phyloP scores from a whole-genome alignment of 192 early-diverging fungal genomes.

The Phlyctochytrium planicorne region DNA sequence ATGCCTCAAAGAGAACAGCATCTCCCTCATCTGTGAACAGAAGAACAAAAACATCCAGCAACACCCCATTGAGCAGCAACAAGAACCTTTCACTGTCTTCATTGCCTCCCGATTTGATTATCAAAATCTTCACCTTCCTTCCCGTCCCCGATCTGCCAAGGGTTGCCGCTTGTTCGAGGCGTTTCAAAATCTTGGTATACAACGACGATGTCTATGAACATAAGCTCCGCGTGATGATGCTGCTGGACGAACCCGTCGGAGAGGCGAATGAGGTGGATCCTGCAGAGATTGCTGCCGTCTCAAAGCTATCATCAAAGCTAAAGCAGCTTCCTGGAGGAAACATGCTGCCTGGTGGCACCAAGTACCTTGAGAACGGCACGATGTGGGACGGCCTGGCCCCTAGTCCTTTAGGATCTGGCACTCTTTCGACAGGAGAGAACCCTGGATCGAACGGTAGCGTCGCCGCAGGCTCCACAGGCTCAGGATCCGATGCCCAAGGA shows the following conservation, averaged over 20 bases:
- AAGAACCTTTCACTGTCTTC: slow-evolving; percentile 30
- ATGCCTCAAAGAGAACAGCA: slow-evolving; percentile 1
- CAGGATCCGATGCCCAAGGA: neutral
- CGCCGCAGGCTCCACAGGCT: slow-evolving; percentile 8
- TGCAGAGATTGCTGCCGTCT: slow-evolving; percentile 13
- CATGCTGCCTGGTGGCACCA: slow-evolving; percentile 35
- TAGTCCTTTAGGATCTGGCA: neutral
- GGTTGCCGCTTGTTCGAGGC: slow-evolving; percentile 61
- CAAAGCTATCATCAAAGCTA: slow-evolving; percentile 34
- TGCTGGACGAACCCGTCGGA: slow-evolving; percentile 21
- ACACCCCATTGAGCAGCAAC: neutral
- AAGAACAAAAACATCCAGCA: neutral
- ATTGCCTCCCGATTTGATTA: slow-evolving; percentile 53
- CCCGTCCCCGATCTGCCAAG: slow-evolving; percentile 41
- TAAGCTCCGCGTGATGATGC: slow-evolving; percentile 58
- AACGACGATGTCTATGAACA: slow-evolving; percentile 73
- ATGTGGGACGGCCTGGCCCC: slow-evolving; percentile 36
- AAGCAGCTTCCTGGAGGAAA: slow-evolving; percentile 53
- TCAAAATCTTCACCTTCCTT: slow-evolving; percentile 40
- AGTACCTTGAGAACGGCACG: slow-evolving; percentile 50
- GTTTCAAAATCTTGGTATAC: slow-evolving; percentile 77
- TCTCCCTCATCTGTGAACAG: neutral
- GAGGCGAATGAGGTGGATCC: neutral
- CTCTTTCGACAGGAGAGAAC: neutral
- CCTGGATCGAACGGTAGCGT: neutral